Conservation (phyloP, 345 rosid genomes). For the Hibiscus mutabilis region DNA sequence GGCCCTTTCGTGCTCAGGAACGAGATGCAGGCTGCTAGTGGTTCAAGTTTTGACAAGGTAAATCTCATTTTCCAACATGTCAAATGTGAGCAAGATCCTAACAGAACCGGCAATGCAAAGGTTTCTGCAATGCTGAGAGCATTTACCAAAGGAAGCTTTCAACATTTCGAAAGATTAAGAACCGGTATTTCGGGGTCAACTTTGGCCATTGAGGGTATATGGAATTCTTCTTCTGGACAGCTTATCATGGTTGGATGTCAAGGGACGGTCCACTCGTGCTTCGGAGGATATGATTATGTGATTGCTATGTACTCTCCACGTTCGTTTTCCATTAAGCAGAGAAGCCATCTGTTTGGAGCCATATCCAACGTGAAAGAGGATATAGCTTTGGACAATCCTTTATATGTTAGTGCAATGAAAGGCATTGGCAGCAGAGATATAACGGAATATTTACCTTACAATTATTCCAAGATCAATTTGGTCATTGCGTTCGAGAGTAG, state of each 20-base stretch:
- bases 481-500: not conserved
- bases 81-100: conserved; percentile 4
- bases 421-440: not conserved
- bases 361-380: not conserved
- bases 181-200: conserved; percentile 1
- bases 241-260: conserved; percentile 5
- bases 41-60: not conserved
- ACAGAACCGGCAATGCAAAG: not conserved
- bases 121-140: not conserved
- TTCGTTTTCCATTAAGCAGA: not conserved
- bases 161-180: not conserved
- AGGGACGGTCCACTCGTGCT: not conserved
- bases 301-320: not conserved
- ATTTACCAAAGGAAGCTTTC: not conserved
- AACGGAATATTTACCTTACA: not conserved
- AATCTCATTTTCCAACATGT: conserved; percentile 1
- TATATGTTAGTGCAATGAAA: not conserved
- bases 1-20: not conserved
- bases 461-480: conserved; percentile 5
- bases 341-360: conserved; percentile 1
- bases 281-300: not conserved
- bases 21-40: not conserved
- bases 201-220: not conserved
- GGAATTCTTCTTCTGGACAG: conserved; percentile 6
- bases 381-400: not conserved